A percentile compares a stretch with the other conserved stretches of the same genome.
Conservation (phyloP, 768 basidiomycete species). For the Pseudohyphozyma bogoriensis region DNA sequence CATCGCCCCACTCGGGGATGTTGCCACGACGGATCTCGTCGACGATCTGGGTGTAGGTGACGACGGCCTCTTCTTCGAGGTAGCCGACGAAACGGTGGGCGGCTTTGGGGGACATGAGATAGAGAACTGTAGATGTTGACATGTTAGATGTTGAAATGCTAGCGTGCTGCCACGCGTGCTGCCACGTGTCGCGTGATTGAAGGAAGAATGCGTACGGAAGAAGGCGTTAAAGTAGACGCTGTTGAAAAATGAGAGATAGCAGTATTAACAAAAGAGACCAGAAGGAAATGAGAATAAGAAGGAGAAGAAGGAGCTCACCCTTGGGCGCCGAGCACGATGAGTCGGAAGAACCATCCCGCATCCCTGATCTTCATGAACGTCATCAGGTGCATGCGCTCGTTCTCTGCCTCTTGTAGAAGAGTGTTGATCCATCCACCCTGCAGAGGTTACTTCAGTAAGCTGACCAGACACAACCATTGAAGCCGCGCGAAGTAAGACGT, state of each 20-base stretch:
- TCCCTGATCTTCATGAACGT: conserved; percentile 89
- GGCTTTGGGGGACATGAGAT: conserved; percentile 9
- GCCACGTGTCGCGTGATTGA: no score
- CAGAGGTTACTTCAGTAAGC: no score
- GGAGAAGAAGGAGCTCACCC: conserved; percentile 43
- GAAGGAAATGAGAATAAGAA: conserved; percentile 1
- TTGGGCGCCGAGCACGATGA: conserved; percentile 76
- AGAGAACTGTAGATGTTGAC: no score
- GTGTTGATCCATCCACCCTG: conserved; percentile 8
- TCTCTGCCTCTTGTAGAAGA: conserved; percentile 76
- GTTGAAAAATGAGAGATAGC: conserved; percentile 50
- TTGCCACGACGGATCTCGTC: conserved; percentile 69
- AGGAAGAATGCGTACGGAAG: conserved; percentile 46
- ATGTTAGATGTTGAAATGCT: conserved; percentile 51
- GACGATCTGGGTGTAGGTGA: conserved; percentile 56
- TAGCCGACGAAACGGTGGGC: conserved; percentile 33
- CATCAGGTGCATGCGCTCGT: conserved; percentile 55
- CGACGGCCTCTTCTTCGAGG: conserved; percentile 81
- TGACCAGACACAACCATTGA: conserved; percentile 8
- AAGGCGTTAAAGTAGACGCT: conserved; percentile 52
- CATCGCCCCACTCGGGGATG: conserved; percentile 71
- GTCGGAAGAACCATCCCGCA: conserved; percentile 70
- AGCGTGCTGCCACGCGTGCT: conserved; percentile 28
- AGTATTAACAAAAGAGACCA: background rate
- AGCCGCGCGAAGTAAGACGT: background rate